A percentile compares a stretch with the other conserved stretches of the same genome.
Evolutionary conservation across 2,329 filamentous ascomycete genomes (phyloP).

Genomic region (Fusarium nanum): DNA sequence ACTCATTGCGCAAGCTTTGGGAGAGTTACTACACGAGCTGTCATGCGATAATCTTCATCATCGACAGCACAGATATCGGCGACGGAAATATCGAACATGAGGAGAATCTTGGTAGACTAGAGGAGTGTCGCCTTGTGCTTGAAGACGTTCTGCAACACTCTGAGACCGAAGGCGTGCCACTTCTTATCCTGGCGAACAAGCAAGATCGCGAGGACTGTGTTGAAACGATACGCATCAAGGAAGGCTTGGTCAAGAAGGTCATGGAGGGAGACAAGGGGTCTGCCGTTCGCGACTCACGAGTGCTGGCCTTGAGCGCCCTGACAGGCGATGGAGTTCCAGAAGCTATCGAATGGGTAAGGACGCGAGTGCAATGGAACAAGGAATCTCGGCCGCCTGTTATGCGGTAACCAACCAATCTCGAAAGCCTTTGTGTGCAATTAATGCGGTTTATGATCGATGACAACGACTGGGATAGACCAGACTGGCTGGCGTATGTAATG

Average conservation of each 20-base stretch:
- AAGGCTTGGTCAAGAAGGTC: constrained; percentile 93
- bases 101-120: constrained; percentile 71
- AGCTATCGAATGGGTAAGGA: constrained; percentile 96
- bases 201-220: constrained; percentile 98
- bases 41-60: constrained; percentile 97
- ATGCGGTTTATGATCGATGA: constrained; percentile 37
- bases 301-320: constrained; percentile 91
- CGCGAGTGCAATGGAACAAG: constrained; percentile 95
- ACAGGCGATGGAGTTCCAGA: constrained; percentile 89
- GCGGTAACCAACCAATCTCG: constrained; percentile 69
- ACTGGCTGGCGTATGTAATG: constrained; percentile 35
- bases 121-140: constrained; percentile 89
- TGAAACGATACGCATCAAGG: constrained; percentile 97
- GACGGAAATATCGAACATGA: constrained; percentile 75
- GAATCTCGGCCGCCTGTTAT: constrained; percentile 91
- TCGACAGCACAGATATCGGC: constrained; percentile 93
- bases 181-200: constrained; percentile 95
- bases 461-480: constrained; percentile 9
- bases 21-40: constrained; percentile 94
- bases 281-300: constrained; percentile 88
- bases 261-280: constrained; percentile 93
- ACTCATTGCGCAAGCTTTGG: constrained; percentile 89
- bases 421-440: constrained; percentile 7
- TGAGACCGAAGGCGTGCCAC: constrained; percentile 89
- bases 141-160: constrained; percentile 89